Conservation (phyloP, 495 filamentous ascomycete genomes). For the Tricharina praecox region DNA sequence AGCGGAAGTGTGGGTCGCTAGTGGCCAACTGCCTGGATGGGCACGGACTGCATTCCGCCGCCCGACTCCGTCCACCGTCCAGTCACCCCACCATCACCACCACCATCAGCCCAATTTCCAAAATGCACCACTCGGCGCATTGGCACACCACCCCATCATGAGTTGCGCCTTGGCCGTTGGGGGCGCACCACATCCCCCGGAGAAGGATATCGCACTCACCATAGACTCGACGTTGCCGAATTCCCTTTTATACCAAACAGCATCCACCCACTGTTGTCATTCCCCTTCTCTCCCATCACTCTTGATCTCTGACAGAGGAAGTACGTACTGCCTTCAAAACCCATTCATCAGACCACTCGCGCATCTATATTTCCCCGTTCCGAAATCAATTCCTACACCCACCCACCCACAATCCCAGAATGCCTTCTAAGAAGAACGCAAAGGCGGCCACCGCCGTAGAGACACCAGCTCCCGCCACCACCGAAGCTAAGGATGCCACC, state of each 20-base stretch:
- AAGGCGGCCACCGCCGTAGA: constrained; percentile 10
- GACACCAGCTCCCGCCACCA: constrained; percentile 10
- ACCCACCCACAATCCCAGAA: constrained; percentile 6
- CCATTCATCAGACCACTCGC: not conserved
- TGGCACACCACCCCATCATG: too few species aligned
- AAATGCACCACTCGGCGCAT: not conserved
- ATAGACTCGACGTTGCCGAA: too few species aligned
- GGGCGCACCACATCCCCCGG: too few species aligned
- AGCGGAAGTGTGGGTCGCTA: not conserved
- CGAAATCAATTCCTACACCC: not conserved
- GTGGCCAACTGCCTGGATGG: too few species aligned
- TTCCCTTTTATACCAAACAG: constrained; percentile 6
- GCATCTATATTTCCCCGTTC: not conserved
- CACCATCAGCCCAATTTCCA: not conserved
- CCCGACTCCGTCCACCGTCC: too few species aligned
- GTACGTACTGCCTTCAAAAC: not conserved
- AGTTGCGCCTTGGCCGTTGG: too few species aligned
- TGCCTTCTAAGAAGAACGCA: constrained; percentile 11
- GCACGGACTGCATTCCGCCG: not conserved
- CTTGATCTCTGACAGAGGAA: not conserved
- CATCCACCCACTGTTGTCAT: not conserved
- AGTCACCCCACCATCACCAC: not conserved
- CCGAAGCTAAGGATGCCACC: constrained; percentile 11
- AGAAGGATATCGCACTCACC: too few species aligned
- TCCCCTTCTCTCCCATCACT: not conserved